These are phyloP conservation scores for Suillus paluster DNA, from an alignment of 768 basidiomycete genomes.

Conservation along the genomic window DNA sequence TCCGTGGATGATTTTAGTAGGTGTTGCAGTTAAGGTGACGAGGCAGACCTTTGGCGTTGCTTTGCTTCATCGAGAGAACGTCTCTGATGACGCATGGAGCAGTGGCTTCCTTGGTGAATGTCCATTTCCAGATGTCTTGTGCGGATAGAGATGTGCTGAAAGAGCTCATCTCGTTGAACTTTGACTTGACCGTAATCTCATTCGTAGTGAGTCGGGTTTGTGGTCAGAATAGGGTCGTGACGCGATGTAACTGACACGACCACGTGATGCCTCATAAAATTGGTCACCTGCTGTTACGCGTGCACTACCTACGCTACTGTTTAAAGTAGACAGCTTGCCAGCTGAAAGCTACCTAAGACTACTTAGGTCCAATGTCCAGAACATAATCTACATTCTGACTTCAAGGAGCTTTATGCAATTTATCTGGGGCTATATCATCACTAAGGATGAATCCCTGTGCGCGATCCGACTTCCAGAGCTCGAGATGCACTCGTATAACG, in stretches of 20 bases:
- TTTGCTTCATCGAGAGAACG: constrained; percentile 49
- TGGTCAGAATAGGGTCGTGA: neutral
- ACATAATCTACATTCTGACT: neutral
- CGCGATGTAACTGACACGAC: neutral
- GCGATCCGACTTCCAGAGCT: constrained; percentile 8
- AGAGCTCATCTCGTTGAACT: neutral
- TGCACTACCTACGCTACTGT: no score
- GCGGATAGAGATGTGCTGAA: constrained; percentile 4
- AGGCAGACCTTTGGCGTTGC: constrained; percentile 34
- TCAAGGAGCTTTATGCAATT: neutral
- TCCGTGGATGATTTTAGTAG: neutral
- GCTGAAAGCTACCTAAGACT: neutral
- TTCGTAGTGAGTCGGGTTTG: neutral
- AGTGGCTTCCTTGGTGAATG: constrained; percentile 55
- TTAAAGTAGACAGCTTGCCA: neutral
- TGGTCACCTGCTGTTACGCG: no score
- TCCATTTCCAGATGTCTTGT: constrained; percentile 51
- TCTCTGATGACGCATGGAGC: constrained; percentile 62
- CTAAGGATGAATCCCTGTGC: neutral
- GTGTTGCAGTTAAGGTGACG: neutral
- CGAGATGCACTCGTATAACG: constrained; percentile 9
- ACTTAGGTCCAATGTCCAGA: neutral
- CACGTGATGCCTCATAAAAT: neutral
- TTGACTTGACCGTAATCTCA: neutral
- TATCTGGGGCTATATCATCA: neutral